Evolutionary conservation across 2,329 filamentous ascomycete genomes (phyloP).

Genomic region (Sclerotinia spermophila): DNA sequence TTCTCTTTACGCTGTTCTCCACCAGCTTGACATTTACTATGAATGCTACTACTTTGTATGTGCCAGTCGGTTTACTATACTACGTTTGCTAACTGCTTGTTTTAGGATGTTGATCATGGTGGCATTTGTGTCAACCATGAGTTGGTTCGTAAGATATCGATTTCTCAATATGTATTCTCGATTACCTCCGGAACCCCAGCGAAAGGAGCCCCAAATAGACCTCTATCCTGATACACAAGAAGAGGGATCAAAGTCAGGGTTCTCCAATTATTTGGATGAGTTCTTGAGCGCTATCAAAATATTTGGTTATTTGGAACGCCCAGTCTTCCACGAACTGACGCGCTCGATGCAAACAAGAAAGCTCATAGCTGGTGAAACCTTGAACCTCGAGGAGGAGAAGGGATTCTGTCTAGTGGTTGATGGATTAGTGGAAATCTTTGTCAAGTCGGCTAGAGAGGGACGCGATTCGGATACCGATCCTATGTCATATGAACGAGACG

Average conservation of each 20-base stretch:
- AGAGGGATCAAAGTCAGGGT: constrained; percentile 80
- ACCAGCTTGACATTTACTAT: constrained; percentile 95
- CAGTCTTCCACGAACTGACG: constrained; percentile 96
- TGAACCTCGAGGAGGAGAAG: constrained; percentile 94
- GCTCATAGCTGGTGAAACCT: constrained; percentile 90
- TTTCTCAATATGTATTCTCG: constrained; percentile 97
- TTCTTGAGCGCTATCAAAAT: constrained; percentile 99
- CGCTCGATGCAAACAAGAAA: constrained; percentile 98
- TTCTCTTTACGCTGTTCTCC: constrained; percentile 85
- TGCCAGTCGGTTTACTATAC: constrained; percentile 16
- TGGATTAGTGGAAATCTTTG: constrained; percentile 94
- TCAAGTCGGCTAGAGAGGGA: constrained; percentile 72
- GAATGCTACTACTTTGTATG: constrained; percentile 94
- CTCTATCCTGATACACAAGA: constrained; percentile 92
- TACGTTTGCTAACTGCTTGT: constrained; percentile 25
- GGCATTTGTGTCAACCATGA: constrained; percentile 75
- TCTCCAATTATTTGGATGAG: constrained; percentile 96
- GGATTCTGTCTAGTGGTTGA: constrained; percentile 97
- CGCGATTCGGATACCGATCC: constrained; percentile 41
- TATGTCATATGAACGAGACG: constrained; percentile 44
- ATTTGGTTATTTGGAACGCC: constrained; percentile 92
- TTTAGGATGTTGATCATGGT: constrained; percentile 70
- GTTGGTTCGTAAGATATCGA: constrained; percentile 92
- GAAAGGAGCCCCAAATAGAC: constrained; percentile 93
- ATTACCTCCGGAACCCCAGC: constrained; percentile 87